Evolutionary conservation across 164 flowering plant genomes (phyloP), one percentile per base, ranked within the genome.

Genomic region (Piper betle): DNA sequence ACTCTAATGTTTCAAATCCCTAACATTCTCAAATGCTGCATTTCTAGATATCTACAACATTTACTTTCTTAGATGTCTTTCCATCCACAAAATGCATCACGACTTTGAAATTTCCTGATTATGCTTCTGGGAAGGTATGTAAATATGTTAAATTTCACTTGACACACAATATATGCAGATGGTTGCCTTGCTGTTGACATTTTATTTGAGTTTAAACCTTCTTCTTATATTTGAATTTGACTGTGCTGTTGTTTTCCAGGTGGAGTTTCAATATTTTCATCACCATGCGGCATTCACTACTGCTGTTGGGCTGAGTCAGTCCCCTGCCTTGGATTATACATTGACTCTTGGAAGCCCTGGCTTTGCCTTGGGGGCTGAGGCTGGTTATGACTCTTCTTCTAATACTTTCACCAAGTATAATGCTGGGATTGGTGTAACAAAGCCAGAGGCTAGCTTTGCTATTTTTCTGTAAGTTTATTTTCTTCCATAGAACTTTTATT

Each of bases 361-460:
- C 56, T 78, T 93, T 74, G 81, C 86, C n/a, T 69, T 90, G 74
- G 99, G 99, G 67, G 97, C 87, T 18, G 97, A 93, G 75, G 87
- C 95, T 6, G 86, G 88, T 60, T 93, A 85, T 71, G 89, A 91
- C 39, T 77, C 88, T 12, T 66, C 82, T 42, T 68, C 82, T 37
- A 82, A 84, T 37, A 70, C 59, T 57, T 79, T 93, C 46, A 80
- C 86, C 4, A 90, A 88, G 78, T 93, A 93, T 73, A 82, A 85
- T 62, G 96, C 97, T 57, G 99, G 97, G 42, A 73, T 93, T 55
- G 79, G 86, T 43, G 71, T 93, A 69, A 74, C 81, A 46, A 85
- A 80, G 67, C 87, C 92, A 40, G 90, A 90, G 64, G 77, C 88
- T 15, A 77, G 75, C 78, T 86, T 87, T 67, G 80, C 97, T 5